These are phyloP conservation scores for Wickerhamomyces bisporus DNA, from an alignment of 805 yeast species.

Conservation along the genomic window DNA sequence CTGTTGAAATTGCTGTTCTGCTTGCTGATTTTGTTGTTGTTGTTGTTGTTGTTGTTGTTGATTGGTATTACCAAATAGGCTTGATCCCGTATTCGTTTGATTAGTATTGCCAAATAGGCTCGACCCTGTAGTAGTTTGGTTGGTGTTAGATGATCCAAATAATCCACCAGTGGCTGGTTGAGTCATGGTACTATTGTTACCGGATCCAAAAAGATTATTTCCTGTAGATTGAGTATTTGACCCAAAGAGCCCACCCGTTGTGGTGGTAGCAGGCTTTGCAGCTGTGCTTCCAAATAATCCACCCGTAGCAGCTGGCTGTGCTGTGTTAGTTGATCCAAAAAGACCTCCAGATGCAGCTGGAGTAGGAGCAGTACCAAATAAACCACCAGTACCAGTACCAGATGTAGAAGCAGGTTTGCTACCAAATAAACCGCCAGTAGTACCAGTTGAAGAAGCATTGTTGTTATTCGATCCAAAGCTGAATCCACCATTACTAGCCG, in stretches of 20 bases:
- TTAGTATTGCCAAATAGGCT: constrained; percentile 18
- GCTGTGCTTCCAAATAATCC: constrained; percentile 25
- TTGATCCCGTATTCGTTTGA: background rate
- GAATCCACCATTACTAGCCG: constrained; percentile 13
- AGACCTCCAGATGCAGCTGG: constrained; percentile 23
- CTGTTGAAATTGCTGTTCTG: constrained; percentile 12
- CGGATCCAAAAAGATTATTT: constrained; percentile 33
- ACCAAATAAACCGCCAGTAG: constrained; percentile 22
- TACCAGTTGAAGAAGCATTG: constrained; percentile 11
- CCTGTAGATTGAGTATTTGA: constrained; percentile 13
- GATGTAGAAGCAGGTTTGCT: constrained; percentile 3
- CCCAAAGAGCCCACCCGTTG: constrained; percentile 31
- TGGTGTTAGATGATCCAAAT: constrained; percentile 23
- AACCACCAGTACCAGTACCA: constrained; percentile 14
- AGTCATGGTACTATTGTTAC: constrained; percentile 9
- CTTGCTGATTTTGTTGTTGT: constrained; percentile 12
- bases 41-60: constrained; percentile 10
- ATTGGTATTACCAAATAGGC: constrained; percentile 15
- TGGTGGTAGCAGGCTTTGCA: constrained; percentile 6
- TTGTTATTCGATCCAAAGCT: no score
- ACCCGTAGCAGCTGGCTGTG: constrained; percentile 13
- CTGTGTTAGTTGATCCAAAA: constrained; percentile 23
- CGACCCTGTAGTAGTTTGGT: background rate
- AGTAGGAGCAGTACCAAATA: constrained; percentile 23
- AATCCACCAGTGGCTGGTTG: constrained; percentile 21